A percentile compares a stretch with the other conserved stretches of the same genome.
Evolutionary conservation across 2,329 filamentous ascomycete species (phyloP).

Genomic region (Aspergillus thermomutatus): DNA sequence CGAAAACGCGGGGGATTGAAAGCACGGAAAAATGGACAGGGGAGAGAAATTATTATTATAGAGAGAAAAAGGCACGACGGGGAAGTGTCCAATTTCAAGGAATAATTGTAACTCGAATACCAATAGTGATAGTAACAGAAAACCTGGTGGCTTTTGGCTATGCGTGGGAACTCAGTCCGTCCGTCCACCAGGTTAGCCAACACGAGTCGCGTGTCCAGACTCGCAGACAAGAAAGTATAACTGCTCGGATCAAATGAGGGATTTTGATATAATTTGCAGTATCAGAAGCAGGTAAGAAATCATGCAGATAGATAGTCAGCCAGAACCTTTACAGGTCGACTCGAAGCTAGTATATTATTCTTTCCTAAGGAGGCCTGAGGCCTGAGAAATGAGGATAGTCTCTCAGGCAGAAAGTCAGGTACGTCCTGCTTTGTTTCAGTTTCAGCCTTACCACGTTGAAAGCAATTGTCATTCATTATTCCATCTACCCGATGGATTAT

Average conservation of each 20-base stretch:
- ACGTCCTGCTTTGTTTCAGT: too few relatives aligned
- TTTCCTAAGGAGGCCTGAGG: too few relatives aligned
- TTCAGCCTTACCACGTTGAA: too few relatives aligned
- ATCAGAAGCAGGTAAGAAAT: not conserved
- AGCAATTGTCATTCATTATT: too few relatives aligned
- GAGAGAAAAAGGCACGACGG: not conserved
- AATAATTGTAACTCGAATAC: not conserved
- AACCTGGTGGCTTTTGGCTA: not conserved
- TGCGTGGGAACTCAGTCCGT: too few relatives aligned
- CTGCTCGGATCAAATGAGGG: too few relatives aligned
- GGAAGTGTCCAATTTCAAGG: not conserved
- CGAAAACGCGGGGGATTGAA: slow-evolving; percentile 5
- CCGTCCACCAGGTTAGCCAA: not conserved
- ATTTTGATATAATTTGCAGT: not conserved
- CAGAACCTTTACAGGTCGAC: too few relatives aligned
- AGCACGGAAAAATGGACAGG: slow-evolving; percentile 6
- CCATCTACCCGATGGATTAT: too few relatives aligned
- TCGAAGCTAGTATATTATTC: too few relatives aligned
- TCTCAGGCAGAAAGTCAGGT: too few relatives aligned
- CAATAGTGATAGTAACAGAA: not conserved
- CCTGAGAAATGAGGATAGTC: not conserved
- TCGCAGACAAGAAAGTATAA: not conserved
- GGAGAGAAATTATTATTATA: not conserved
- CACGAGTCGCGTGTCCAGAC: not conserved
- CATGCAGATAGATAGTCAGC: not conserved